A percentile compares a stretch with the other conserved stretches of the same genome.
Evolutionary conservation across 2,329 filamentous ascomycete genomes (phyloP).

Genomic region (Knufia petricola): DNA sequence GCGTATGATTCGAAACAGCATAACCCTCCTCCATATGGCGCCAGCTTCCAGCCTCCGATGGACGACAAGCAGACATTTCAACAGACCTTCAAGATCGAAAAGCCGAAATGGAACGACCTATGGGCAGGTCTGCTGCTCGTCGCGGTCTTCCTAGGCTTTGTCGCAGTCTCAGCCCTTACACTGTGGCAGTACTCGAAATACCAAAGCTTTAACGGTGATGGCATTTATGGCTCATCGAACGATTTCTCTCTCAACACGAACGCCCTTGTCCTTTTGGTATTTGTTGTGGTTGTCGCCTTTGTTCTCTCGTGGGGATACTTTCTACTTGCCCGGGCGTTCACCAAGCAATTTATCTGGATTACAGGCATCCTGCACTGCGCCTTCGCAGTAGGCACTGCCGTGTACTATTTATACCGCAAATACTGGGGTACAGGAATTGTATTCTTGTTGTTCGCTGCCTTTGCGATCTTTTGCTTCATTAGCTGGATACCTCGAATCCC

Average conservation of each 20-base stretch:
- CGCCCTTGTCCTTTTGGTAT: conserved; percentile 73
- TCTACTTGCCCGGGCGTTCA: conserved; percentile 62
- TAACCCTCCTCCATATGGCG: conserved; percentile 31
- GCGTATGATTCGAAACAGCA: conserved; percentile 12
- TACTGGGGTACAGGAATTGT: conserved; percentile 82
- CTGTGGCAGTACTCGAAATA: conserved; percentile 64
- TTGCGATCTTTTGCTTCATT: conserved; percentile 73
- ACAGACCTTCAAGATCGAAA: conserved; percentile 70
- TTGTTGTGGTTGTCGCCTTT: conserved; percentile 64
- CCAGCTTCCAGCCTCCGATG: conserved; percentile 29
- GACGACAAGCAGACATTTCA: conserved; percentile 55
- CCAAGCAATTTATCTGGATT: conserved; percentile 86
- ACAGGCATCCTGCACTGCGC: conserved; percentile 82
- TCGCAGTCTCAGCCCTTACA: conserved; percentile 63
- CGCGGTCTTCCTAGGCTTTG: conserved; percentile 60
- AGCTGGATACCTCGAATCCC: conserved; percentile 86
- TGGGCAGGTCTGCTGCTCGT: conserved; percentile 83
- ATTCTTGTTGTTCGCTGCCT: conserved; percentile 71
- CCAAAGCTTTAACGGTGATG: conserved; percentile 54
- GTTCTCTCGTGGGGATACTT: conserved; percentile 71
- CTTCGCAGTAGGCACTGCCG: conserved; percentile 72
- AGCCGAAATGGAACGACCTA: conserved; percentile 79
- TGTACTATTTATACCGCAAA: conserved; percentile 68
- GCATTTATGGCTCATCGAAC: conserved; percentile 62
- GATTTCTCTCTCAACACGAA: conserved; percentile 66